Evolutionary conservation across 2,329 filamentous ascomycete species (phyloP).

Genomic region (Sarocladium strictum): DNA sequence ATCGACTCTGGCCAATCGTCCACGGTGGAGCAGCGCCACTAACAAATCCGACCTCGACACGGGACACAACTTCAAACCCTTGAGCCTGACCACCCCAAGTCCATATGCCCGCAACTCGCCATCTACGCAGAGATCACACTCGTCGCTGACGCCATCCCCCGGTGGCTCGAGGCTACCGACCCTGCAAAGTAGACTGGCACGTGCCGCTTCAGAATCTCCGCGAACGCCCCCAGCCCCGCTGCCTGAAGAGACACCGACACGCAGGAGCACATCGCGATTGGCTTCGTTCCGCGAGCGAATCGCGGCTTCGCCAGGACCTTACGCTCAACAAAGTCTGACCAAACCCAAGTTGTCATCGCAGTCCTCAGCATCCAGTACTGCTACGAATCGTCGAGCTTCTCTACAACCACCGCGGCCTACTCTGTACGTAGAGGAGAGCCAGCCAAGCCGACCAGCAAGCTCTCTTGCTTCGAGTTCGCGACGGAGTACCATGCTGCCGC

Average conservation of each 20-base stretch:
- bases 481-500: slow-evolving; percentile 49
- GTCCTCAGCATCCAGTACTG: slow-evolving; percentile 36
- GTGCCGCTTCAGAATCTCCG: slow-evolving; percentile 41
- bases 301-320: slow-evolving; percentile 38
- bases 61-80: slow-evolving; percentile 63
- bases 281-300: slow-evolving; percentile 47
- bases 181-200: slow-evolving; percentile 40
- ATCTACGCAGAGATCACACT: slow-evolving; percentile 33
- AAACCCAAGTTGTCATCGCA: slow-evolving; percentile 40
- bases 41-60: slow-evolving; percentile 58
- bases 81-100: slow-evolving; percentile 54
- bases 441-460: slow-evolving; percentile 44
- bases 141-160: slow-evolving; percentile 36
- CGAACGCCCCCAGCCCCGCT: slow-evolving; percentile 38
- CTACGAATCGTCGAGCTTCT: slow-evolving; percentile 43
- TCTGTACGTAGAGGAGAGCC: slow-evolving; percentile 22
- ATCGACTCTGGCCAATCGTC: slow-evolving; percentile 48
- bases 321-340: slow-evolving; percentile 37
- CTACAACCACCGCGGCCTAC: slow-evolving; percentile 41
- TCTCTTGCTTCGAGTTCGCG: slow-evolving; percentile 45
- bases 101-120: slow-evolving; percentile 45
- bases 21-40: slow-evolving; percentile 66
- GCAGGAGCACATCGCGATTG: slow-evolving; percentile 36
- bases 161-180: slow-evolving; percentile 41
- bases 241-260: slow-evolving; percentile 41